Percentiles rank a stretch among this genome's conserved stretches.
These are phyloP conservation scores for Solanum bulbocastanum DNA, from an alignment of 257 asterid species.

Conservation along the genomic window DNA sequence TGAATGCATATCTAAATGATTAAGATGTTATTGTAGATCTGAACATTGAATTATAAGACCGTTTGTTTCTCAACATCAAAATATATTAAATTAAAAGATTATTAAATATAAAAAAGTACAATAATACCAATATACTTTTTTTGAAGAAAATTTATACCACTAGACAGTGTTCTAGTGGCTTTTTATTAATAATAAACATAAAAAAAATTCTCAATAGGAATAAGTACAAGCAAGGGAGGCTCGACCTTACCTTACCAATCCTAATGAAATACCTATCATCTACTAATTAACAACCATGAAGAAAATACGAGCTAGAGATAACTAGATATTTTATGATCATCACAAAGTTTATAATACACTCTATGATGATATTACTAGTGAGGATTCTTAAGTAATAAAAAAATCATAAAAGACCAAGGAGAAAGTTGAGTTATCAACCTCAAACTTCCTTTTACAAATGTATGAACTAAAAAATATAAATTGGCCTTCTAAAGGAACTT, in stretches of 20 bases:
- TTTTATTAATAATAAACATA: no score
- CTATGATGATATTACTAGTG: not conserved
- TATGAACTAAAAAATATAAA: not conserved
- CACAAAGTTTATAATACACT: not conserved
- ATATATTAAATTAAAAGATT: not conserved
- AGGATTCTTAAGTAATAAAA: not conserved
- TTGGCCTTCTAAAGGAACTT: no score
- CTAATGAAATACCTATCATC: not conserved
- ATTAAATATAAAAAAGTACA: not conserved
- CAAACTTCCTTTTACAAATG: not conserved
- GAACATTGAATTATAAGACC: not conserved
- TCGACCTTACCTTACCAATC: not conserved
- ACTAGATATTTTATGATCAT: not conserved
- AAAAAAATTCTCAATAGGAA: not conserved
- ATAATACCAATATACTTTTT: not conserved
- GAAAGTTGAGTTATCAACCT: not conserved
- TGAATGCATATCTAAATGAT: no score
- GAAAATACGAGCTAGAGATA: not conserved
- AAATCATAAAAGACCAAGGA: not conserved
- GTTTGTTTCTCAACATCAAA: not conserved
- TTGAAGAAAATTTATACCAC: not conserved
- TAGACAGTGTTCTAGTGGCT: no score
- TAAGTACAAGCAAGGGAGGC: not conserved
- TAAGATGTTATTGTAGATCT: not conserved
- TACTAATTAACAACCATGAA: not conserved